phyloP scores from a whole-genome alignment of 2,329 filamentous ascomycete species.

The Amesomyces nigricolor region DNA sequence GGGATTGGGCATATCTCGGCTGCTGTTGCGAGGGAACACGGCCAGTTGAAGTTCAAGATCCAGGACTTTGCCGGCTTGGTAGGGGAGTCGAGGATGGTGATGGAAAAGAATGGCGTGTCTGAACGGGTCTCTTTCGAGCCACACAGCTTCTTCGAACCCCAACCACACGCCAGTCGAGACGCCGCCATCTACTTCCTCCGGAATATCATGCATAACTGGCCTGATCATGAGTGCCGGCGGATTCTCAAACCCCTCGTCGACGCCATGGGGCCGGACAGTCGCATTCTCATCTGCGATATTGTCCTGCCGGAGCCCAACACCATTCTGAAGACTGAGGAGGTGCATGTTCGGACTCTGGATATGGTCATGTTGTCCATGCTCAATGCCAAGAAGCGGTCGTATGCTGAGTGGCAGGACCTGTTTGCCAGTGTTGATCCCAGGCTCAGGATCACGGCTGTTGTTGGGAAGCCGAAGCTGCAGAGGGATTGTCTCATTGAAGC shows the following conservation, averaged over 20 bases:
- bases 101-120: neutral
- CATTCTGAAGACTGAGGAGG: slow-evolving; percentile 8
- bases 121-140: slow-evolving; percentile 11
- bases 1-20: slow-evolving; percentile 13
- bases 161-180: slow-evolving; percentile 8
- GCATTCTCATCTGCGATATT: slow-evolving; percentile 19
- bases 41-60: slow-evolving; percentile 10
- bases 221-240: slow-evolving; percentile 17
- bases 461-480: slow-evolving; percentile 15
- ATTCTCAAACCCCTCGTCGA: slow-evolving; percentile 18
- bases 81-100: neutral
- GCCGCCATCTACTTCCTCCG: slow-evolving; percentile 20
- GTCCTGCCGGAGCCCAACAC: slow-evolving; percentile 7
- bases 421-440: slow-evolving; percentile 11
- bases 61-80: slow-evolving; percentile 12
- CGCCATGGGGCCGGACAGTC: slow-evolving; percentile 18
- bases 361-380: slow-evolving; percentile 16
- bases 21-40: slow-evolving; percentile 13
- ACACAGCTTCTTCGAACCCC: slow-evolving; percentile 22
- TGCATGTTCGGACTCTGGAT: slow-evolving; percentile 8
- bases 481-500: slow-evolving; percentile 4
- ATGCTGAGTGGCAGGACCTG: slow-evolving; percentile 15
- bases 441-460: slow-evolving; percentile 5
- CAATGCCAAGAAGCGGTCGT: slow-evolving; percentile 14
- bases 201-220: slow-evolving; percentile 25